Evolutionary conservation across 2,329 filamentous ascomycete genomes (phyloP), one percentile per base, ranked within the genome.

Genomic region (Sordariomycetes sp.): DNA sequence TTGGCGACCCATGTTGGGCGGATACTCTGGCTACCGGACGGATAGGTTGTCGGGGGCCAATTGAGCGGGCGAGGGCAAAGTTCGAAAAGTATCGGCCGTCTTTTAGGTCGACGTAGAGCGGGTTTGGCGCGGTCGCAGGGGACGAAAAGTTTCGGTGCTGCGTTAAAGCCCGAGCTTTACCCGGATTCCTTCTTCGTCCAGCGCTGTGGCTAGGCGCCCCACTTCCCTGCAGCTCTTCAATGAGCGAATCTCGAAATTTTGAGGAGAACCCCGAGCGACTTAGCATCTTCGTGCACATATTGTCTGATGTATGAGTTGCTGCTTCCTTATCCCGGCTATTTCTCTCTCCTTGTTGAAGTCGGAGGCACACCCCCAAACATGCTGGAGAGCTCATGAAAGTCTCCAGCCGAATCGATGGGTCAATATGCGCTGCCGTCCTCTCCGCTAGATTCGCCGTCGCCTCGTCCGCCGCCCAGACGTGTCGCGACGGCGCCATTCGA

Each of bases 381-480:
- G 78, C 74, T 70, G 74, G 76, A 73, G 73, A 76, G 71, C 80
- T 74, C 78, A 84, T 84, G 81, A 83, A 77, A 79, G 72, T 77
- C 72, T 72, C 76, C 66, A 77, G 74, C 73, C 78, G 77, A 79
- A 76, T 82, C 72, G 79, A 83, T 72, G 73, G 79, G 75, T 79
- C 79, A 74, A 76, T 80, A 74, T 80, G 76, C 73, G 74, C 77
- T 75, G 77, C 79, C 69, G 75, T 80, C 70, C 72, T 79, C 67
- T 72, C 74, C 65, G 73, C 71, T 57, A 50, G 55, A 52, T 70
- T 73, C 73, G 69, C 71, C 72, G 62, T 70, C 71, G 64, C 53
- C 34, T 51, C 58, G 22, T 37, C 67, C 64, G 18, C 16, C 16
- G 28, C 46, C n/a, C 34, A 46, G 48, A 34, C 34, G 40, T 52